phyloP scores from a whole-genome alignment of 106 monocot species.

The Ottelia alismoides region DNA sequence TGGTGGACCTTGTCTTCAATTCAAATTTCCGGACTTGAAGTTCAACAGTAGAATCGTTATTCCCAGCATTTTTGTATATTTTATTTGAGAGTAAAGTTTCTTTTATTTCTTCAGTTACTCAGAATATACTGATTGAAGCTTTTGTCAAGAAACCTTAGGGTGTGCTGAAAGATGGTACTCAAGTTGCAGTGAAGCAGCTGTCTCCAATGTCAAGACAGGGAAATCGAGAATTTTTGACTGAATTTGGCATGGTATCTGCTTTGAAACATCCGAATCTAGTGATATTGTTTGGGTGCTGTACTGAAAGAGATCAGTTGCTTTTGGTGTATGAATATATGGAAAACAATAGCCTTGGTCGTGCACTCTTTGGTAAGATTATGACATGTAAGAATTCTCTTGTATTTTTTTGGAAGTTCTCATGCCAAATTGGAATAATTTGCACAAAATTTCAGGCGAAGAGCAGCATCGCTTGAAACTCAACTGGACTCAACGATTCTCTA shows the following conservation, averaged over 20 bases:
- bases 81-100: not conserved
- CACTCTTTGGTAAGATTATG: conserved; percentile 5
- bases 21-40: not conserved
- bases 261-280: too few species aligned
- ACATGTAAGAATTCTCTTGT: not conserved
- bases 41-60: too few species aligned
- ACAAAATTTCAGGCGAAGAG: not conserved
- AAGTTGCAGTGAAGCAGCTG: too few species aligned
- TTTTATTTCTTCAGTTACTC: not conserved
- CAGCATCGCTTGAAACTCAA: too few species aligned
- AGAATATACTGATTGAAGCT: too few species aligned
- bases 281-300: too few species aligned
- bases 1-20: too few species aligned
- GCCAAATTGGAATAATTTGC: not conserved
- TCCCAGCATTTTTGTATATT: not conserved
- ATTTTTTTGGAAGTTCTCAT: not conserved
- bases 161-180: conserved; percentile 3
- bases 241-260: too few species aligned
- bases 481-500: too few species aligned
- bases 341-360: conserved; percentile 12
- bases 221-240: conserved; percentile 11
- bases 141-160: conserved; percentile 1
- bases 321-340: too few species aligned
- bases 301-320: too few species aligned
- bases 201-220: conserved; percentile 4